These are phyloP conservation scores for Raffaelea deltoideospora DNA, from an alignment of 2,329 filamentous ascomycete species.

Conservation along the genomic window DNA sequence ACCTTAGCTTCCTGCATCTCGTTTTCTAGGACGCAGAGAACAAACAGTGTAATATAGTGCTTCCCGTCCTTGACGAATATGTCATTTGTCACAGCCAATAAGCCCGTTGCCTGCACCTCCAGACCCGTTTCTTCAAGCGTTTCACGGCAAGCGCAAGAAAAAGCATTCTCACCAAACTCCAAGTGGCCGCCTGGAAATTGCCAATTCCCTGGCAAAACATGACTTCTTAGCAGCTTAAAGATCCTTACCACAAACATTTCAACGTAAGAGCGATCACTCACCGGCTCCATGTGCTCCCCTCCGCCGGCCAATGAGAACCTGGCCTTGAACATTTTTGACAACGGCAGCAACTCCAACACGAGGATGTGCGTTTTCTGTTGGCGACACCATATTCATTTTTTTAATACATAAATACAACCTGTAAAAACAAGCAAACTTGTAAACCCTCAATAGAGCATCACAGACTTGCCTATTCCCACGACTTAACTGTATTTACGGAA, in stretches of 20 bases:
- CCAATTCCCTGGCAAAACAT: conserved; percentile 25
- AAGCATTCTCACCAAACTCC: conserved; percentile 49
- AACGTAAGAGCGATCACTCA: too few species aligned
- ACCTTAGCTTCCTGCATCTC: conserved; percentile 37
- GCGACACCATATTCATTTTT: too few species aligned
- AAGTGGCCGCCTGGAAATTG: conserved; percentile 64
- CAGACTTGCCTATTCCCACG: too few species aligned
- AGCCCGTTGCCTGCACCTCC: conserved; percentile 31
- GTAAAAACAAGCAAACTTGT: not conserved
- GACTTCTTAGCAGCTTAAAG: too few species aligned
- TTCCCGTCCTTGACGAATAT: conserved; percentile 42
- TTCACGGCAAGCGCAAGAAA: conserved; percentile 51
- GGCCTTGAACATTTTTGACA: conserved; percentile 25
- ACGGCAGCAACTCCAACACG: conserved; percentile 35
- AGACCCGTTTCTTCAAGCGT: conserved; percentile 57
- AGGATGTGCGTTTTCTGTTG: too few species aligned
- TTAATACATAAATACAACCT: too few species aligned
- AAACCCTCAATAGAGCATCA: not conserved
- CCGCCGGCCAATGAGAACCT: conserved; percentile 31
- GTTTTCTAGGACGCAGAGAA: conserved; percentile 35
- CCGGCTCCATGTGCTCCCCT: conserved; percentile 33
- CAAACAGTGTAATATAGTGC: conserved; percentile 64
- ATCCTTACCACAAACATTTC: too few species aligned
- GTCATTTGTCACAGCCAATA: conserved; percentile 52
- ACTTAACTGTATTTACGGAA: too few species aligned